Conservation (phyloP, 768 basidiomycete genomes). For the Serendipita vermifera region DNA sequence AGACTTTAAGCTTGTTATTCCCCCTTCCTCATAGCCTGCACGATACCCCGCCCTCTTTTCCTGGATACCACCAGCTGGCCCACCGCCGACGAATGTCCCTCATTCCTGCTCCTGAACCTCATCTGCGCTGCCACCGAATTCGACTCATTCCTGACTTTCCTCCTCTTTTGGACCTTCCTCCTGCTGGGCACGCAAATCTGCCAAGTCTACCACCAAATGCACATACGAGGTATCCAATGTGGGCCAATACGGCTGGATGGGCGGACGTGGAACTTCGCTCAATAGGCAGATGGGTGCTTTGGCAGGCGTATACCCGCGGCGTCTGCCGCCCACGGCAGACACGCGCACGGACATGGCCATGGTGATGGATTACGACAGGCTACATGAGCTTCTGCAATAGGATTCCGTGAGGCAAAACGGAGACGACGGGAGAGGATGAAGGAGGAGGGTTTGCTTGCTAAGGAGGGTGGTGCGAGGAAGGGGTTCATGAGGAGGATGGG, state of each 20-base stretch:
- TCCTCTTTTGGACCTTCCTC: conserved; percentile 74
- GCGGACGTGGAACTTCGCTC: conserved; percentile 62
- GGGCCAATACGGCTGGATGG: conserved; percentile 93
- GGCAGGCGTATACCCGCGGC: conserved; percentile 36
- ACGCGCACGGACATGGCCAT: conserved; percentile 39
- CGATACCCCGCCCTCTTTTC: conserved; percentile 16
- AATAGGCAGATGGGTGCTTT: conserved; percentile 66
- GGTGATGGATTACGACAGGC: conserved; percentile 76
- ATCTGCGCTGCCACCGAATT: conserved; percentile 58
- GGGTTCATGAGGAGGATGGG: conserved; percentile 35
- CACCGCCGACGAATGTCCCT: conserved; percentile 31
- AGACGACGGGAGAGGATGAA: conserved; percentile 39
- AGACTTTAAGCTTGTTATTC: conserved; percentile 44
- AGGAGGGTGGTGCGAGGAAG: conserved; percentile 25
- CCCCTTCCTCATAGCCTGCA: conserved; percentile 22
- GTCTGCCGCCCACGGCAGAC: conserved; percentile 32
- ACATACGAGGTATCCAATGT: conserved; percentile 93
- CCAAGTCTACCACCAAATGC: conserved; percentile 85
- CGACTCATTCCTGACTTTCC: conserved; percentile 75
- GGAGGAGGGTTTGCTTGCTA: conserved; percentile 38
- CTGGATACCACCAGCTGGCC: background rate
- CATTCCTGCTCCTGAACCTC: conserved; percentile 53
- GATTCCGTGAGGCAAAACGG: conserved; percentile 62
- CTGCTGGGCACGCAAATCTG: conserved; percentile 77
- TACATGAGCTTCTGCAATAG: conserved; percentile 82